A percentile compares a stretch with the other conserved stretches of the same genome.
These are phyloP conservation scores for Kwoniella dejecticola DNA, from an alignment of 768 basidiomycete genomes.

Conservation along the genomic window DNA sequence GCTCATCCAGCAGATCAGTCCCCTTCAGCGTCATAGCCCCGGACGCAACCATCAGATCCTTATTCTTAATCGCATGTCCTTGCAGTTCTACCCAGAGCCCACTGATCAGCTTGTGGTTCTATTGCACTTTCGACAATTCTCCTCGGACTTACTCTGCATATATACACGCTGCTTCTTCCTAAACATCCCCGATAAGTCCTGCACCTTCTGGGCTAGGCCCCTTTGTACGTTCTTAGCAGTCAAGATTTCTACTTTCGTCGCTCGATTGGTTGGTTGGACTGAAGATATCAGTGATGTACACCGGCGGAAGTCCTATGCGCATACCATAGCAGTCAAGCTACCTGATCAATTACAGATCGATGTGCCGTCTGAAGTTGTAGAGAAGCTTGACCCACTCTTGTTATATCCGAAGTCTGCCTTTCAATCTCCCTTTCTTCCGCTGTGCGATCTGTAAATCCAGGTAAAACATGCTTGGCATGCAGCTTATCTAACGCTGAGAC, in stretches of 20 bases:
- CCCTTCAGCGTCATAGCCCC: slow-evolving; percentile 78
- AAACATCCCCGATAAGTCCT: slow-evolving; percentile 86
- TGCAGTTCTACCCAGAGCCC: slow-evolving; percentile 68
- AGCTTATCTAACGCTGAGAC: slow-evolving; percentile 89
- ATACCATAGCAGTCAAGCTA: too few species aligned
- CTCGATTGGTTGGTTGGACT: slow-evolving; percentile 59
- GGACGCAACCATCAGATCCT: slow-evolving; percentile 87
- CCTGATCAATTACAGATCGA: too few species aligned
- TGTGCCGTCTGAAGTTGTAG: too few species aligned
- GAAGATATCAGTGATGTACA: slow-evolving; percentile 69
- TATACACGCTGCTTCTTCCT: slow-evolving; percentile 98
- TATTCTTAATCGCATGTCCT: slow-evolving; percentile 97
- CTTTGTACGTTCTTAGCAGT: slow-evolving; percentile 93
- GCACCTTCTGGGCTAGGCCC: slow-evolving; percentile 91
- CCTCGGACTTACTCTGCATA: slow-evolving; percentile 97
- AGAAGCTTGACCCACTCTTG: slow-evolving; percentile 63
- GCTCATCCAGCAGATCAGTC: slow-evolving; percentile 75
- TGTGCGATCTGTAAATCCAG: slow-evolving; percentile 92
- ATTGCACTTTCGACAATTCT: too few species aligned
- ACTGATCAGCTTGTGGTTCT: background rate
- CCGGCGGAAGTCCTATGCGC: slow-evolving; percentile 71
- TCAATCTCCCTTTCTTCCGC: slow-evolving; percentile 95
- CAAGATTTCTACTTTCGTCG: slow-evolving; percentile 58
- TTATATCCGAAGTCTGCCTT: slow-evolving; percentile 78
- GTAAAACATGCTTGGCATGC: slow-evolving; percentile 92